Evolutionary conservation across 805 yeast genomes (phyloP), one percentile per base, ranked within the genome.

Genomic region (Candida easanensis): DNA sequence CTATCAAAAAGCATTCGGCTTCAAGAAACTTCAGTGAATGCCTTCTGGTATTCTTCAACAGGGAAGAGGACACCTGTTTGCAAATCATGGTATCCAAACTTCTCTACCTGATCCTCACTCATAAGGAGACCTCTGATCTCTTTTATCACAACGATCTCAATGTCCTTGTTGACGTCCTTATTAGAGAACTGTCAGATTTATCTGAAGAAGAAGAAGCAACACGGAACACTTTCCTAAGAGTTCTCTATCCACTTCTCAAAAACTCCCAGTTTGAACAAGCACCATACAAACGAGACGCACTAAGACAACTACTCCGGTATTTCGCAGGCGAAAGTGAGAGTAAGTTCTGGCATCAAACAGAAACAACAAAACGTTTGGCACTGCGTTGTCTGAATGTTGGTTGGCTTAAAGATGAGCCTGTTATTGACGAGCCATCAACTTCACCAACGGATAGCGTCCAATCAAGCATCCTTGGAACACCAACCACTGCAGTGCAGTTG

Each of bases 121-220:
- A 81, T 5, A 65, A 66, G 28, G 38, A 57, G 7, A 82, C 95
- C 0, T 69, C 76, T 41, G 84, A 82, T 45, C 71, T 82, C 53
- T 77, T 88, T 38, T 90, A 90, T 58, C 69, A 87, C 48, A 90
- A 90, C 55, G 98, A 90, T 60, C 65, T 90, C 45, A 82, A 84
- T 53, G 95, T 90, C 6, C 73, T 90, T 44, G 80, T 85, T 13
- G 96, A 88, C 56, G 89, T 90, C 9, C 70, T 90, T 40, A 71
- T 90, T 1, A 68, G 98, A 41, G 96, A 90, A 58, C 68, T 91
- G 41, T 76, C 76, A 51, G 81, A 90, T 55, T 62, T 88, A 32
- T 77, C 89, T 18, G 74, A 71, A 11, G 77, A 76, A 17, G 77
- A 78, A 30, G 83, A 74, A 44, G 64, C 74, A 9, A 64, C 81